Evolutionary conservation across 768 basidiomycete species (phyloP), one percentile per base, ranked within the genome.

Genomic region (Suillus subluteus): DNA sequence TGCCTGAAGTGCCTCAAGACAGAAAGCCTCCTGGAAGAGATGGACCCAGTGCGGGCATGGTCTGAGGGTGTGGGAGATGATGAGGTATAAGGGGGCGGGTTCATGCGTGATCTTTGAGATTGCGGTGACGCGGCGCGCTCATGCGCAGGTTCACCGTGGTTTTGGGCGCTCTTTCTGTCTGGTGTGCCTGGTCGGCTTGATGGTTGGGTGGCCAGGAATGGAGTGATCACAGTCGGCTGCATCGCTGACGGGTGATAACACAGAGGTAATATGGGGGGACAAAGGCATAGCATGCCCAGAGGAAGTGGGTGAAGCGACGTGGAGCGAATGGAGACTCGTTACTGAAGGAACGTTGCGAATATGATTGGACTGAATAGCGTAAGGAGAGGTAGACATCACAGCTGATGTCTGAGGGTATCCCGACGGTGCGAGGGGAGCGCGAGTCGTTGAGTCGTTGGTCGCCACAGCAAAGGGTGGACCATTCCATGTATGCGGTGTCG

Each of bases 51-150:
- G 30, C 65, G 63, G 5, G 63, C 2, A 16, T 48, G 37, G 7
- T 48, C 35, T 13, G 55, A 67, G 6, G 15, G 38, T 6, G 62
- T 32, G 1, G 69, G 65, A 8, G 48, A 52, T 23, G 65, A 62
- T 13, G 65, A 64, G 35, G 71, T 65, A 46, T 76, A 76, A 6
- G 76, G 66, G 4, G 76, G 76, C 18, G 76, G 76, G 50, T 76
- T 76, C 64, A 76, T 54, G 1, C 76, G 69, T 12, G 40, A 32
- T 11, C 72, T 70, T 41, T 40, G 68, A 38, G 55, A 65, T 6
- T 69, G 46, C 0, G 68, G 44, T 37, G 67, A 37, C 26, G 32
- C n/a, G 3, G 37, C 61, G 13, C 30, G 62, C 16, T 65, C 64
- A 32, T 30, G 62, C 2, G 30, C 41, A 13, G 55, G 62, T 56